Base-by-base conservation (phyloP, 1,139 yeast species). In the Zygoascus sp. region DNA sequence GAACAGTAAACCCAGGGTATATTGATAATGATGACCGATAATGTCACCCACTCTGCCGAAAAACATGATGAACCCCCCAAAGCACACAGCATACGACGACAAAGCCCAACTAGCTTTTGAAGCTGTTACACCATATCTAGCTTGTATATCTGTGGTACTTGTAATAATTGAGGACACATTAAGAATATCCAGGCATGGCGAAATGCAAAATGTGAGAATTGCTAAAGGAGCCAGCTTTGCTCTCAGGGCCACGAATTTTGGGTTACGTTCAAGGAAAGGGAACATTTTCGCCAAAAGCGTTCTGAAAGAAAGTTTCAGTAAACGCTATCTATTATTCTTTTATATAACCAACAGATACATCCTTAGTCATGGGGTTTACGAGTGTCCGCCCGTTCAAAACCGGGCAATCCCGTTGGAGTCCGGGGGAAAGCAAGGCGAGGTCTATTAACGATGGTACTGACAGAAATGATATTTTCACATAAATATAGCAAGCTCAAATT, bases 51-150 rank as follows among this genome's bases (percentile, higher is more conserved):
- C 32, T 40, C 44, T 17, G 6, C 44, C 44, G 13, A 40, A 40
- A 7, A 40, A 20, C 23, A 40, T 21, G n/a, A 40, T 40, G 38
- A 40, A 40, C n/a, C 44, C 44, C 21, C 44, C 38, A 32, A 40
- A 40, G 38, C 44, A 40, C 10, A 40, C 38, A 13, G 44, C 44
- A 40, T 40, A 40, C 8, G 44, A 30, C n/a, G 44, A 40, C 22
- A 40, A 20, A 1, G 27, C 37, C 44, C 44, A 40, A 19, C 44
- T 40, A 10, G 37, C 44, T 21, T 32, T 21, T 17, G 44, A 15
- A n/a, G 28, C 28, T 10, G 15, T 9, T 5, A 40, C 30, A 13
- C 15, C 20, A 30, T 19, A 40, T 15, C 25, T 6, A 7, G 20
- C 16, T 30, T 32, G 15, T 11, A 40, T 40, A 23, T 32, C 37